Conservation (phyloP, 345 rosid species). For the Acer campestre region DNA sequence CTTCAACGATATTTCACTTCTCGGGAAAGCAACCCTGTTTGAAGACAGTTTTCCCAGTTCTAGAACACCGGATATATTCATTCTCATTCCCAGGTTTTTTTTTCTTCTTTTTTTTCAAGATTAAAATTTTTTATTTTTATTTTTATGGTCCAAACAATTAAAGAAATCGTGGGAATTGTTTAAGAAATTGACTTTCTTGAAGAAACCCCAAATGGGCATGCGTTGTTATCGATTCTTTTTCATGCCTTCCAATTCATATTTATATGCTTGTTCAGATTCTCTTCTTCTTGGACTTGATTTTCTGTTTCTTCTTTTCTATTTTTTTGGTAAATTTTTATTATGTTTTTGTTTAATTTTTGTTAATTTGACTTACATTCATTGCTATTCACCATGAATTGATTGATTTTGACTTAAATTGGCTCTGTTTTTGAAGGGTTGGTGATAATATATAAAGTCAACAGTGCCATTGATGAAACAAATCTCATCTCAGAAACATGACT, state of each 20-base stretch:
- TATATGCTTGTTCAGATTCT: slow-evolving; percentile 7
- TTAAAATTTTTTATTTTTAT: not conserved
- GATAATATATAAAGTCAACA: not conserved
- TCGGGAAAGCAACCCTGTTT: slow-evolving; percentile 1
- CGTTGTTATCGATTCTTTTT: slow-evolving; percentile 12
- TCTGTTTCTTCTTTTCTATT: not conserved
- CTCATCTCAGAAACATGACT: slow-evolving; percentile 25
- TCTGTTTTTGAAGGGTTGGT: slow-evolving; percentile 13
- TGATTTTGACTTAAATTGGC: slow-evolving; percentile 1
- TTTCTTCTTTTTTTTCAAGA: not conserved
- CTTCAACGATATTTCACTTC: slow-evolving; percentile 3
- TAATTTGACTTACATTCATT: too few relatives aligned
- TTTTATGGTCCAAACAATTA: not conserved
- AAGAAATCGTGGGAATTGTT: not conserved
- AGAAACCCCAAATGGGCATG: slow-evolving; percentile 25
- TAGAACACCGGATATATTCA: slow-evolving; percentile 19
- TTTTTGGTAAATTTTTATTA: not conserved
- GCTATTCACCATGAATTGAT: too few relatives aligned
- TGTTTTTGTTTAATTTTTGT: too few relatives aligned
- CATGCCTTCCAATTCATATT: slow-evolving; percentile 8
- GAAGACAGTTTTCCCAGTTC: not conserved
- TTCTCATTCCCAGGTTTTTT: slow-evolving; percentile 18
- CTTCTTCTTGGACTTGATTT: not conserved
- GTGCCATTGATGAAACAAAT: slow-evolving; percentile 21
- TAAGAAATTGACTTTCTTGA: slow-evolving; percentile 32